Conservation (phyloP, 2,329 filamentous ascomycete genomes). For the Monilinia laxa region DNA sequence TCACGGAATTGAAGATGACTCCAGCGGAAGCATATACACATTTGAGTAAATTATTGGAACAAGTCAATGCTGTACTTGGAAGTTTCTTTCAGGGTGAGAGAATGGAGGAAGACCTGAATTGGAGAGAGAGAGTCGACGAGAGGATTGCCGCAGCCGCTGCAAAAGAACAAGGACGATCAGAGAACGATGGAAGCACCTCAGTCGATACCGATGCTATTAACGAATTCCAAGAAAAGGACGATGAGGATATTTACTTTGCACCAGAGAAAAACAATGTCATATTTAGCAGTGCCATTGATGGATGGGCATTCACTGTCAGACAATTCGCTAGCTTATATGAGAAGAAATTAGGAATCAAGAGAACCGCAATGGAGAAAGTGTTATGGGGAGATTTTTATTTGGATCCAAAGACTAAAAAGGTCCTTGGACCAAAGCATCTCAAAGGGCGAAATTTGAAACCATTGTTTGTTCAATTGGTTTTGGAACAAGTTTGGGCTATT, state of each 20-base stretch:
- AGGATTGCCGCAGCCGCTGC: constrained; percentile 69
- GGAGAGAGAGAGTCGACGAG: constrained; percentile 91
- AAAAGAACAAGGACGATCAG: constrained; percentile 53
- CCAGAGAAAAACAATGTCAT: constrained; percentile 99
- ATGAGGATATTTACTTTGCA: constrained; percentile 96
- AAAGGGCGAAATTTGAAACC: constrained; percentile 91
- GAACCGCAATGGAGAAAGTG: constrained; percentile 83
- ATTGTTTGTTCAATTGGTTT: constrained; percentile 94
- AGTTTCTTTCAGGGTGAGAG: constrained; percentile 97
- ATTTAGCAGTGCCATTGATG: constrained; percentile 94
- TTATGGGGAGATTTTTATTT: constrained; percentile 97
- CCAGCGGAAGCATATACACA: constrained; percentile 87
- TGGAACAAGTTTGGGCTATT: constrained; percentile 94
- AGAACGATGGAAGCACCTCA: constrained; percentile 41
- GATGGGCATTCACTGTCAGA: constrained; percentile 97
- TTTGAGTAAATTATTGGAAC: constrained; percentile 83
- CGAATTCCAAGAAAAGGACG: constrained; percentile 85
- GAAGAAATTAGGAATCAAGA: constrained; percentile 94
- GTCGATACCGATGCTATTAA: constrained; percentile 56
- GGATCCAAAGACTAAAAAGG: constrained; percentile 94
- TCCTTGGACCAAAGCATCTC: constrained; percentile 85
- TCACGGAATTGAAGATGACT: constrained; percentile 93
- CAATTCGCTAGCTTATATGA: constrained; percentile 94
- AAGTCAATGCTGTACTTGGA: constrained; percentile 95
- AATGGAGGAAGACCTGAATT: constrained; percentile 97